These are phyloP conservation scores for Hypoxylon cercidicola DNA, from an alignment of 495 filamentous ascomycete genomes.

Conservation along the genomic window DNA sequence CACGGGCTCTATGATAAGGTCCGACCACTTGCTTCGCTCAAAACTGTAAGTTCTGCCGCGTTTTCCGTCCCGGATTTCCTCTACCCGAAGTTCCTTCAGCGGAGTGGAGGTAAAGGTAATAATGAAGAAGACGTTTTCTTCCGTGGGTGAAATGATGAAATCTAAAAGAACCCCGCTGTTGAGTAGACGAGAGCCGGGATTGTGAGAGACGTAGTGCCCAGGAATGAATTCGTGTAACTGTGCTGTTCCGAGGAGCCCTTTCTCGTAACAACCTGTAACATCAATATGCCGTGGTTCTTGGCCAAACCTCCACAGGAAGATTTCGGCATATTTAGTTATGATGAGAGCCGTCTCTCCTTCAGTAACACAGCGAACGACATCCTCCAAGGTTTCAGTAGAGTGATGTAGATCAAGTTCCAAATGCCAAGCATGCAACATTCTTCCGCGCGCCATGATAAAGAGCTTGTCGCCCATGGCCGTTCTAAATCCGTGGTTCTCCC, in stretches of 20 bases:
- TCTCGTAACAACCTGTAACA: slow-evolving; percentile 18
- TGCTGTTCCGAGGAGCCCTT: slow-evolving; percentile 11
- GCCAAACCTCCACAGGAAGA: slow-evolving; percentile 44
- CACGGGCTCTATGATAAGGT: slow-evolving; percentile 16
- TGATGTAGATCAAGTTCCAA: slow-evolving; percentile 39
- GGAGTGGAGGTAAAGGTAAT: slow-evolving; percentile 35
- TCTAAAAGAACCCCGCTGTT: slow-evolving; percentile 37
- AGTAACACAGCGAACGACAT: slow-evolving; percentile 38
- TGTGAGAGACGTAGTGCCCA: slow-evolving; percentile 20
- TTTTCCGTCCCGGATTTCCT: slow-evolving; percentile 41
- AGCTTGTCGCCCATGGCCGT: slow-evolving; percentile 46
- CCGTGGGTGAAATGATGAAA: slow-evolving; percentile 44
- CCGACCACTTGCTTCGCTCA: slow-evolving; percentile 27
- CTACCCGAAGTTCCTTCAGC: slow-evolving; percentile 27
- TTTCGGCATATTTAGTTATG: slow-evolving; percentile 38
- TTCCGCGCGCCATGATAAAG: slow-evolving; percentile 41
- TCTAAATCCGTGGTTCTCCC: slow-evolving; percentile 34
- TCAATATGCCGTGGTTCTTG: slow-evolving; percentile 31
- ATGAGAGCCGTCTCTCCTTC: slow-evolving; percentile 42
- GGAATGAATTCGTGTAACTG: slow-evolving; percentile 21
- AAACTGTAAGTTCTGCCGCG: slow-evolving; percentile 33
- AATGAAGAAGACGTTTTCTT: slow-evolving; percentile 40
- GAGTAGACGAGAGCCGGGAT: slow-evolving; percentile 30
- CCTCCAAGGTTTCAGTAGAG: slow-evolving; percentile 36
- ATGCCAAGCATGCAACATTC: slow-evolving; percentile 42